Conservation (phyloP, 352 stramenopile species). For the Phytophthora hybrid region DNA sequence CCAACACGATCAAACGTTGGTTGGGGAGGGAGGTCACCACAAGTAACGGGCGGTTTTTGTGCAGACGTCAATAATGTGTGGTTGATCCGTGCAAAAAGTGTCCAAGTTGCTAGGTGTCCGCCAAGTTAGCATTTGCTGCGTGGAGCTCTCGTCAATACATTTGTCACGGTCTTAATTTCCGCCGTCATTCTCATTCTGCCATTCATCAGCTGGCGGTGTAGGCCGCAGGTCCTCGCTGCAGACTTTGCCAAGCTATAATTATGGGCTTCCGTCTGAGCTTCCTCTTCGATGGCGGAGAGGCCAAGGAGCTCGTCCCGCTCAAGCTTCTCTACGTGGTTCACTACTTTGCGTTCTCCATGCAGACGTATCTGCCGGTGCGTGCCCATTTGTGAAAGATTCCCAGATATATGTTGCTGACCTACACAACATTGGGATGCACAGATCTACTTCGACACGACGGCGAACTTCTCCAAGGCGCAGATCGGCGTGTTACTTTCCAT, state of each 20-base stretch:
- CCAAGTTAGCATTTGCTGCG: conserved; percentile 23
- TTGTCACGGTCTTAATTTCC: neutral
- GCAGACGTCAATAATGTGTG: conserved; percentile 25
- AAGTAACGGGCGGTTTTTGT: conserved; percentile 19
- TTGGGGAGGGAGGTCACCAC: conserved; percentile 18
- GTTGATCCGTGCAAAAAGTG: conserved; percentile 31
- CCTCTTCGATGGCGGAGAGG: conserved; percentile 65
- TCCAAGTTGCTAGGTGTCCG: conserved; percentile 23
- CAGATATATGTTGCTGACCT: neutral
- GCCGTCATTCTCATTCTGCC: neutral
- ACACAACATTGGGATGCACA: conserved; percentile 9
- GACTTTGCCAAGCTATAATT: neutral
- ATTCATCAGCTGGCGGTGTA: conserved; percentile 31
- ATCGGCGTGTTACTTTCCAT: conserved; percentile 53
- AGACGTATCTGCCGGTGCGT: conserved; percentile 67
- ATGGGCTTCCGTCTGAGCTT: conserved; percentile 51
- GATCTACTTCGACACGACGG: conserved; percentile 71
- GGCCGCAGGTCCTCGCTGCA: conserved; percentile 12
- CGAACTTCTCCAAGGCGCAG: conserved; percentile 63
- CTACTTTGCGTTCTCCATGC: conserved; percentile 72
- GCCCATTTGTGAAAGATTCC: neutral
- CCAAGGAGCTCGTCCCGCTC: conserved; percentile 67
- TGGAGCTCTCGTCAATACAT: conserved; percentile 25
- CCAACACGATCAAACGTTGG: neutral
- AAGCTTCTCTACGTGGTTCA: conserved; percentile 77